Base-by-base conservation (phyloP, 148 eudicot genomes). In the Selenicereus undatus region DNA sequence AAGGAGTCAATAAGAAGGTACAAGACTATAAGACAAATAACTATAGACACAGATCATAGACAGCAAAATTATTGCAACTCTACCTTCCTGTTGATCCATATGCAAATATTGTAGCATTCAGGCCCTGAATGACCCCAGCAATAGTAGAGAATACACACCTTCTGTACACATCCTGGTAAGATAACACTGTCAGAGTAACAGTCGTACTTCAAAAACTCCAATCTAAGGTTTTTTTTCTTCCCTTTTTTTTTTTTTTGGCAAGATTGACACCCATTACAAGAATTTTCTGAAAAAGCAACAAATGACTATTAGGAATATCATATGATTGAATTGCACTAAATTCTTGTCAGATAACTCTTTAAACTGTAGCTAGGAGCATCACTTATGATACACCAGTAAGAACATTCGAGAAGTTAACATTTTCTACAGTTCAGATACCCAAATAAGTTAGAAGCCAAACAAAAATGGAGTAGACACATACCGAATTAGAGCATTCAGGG, bases 21-120 rank as follows among this genome's bases (percentile, higher is more conserved):
- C 24, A 72, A 70, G 27, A 80, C 22, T 21, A 66, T 20, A 72
- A 70, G 36, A 80, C 22, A 58, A 13, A 22, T 20, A 70, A 74
- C 26, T 6, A 52, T 14, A 54, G 14, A 39, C 16, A 45, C 30
- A n/a, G 27, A 54, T 13, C 66, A 35, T n/a, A 22, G 27, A 83
- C 26, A 29, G 8, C 22, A 32, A 66, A 36, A 66, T 17, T 48
- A 22, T 36, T 27, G 26, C 48, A 73, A 45, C 0, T 24, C 50
- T 89, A 93, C 97, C 97, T 93, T 84, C 97, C 97, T 52, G 97
- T 93, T 74, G 95, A 89, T 77, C 97, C 97, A 91, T 93, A 93
- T 54, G 97, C 97, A 90, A 93, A 93, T 56, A 91, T 84, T 48
- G 97, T 93, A 65, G 93, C 92, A 84, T 93, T 93, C 69, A 93